Percentiles rank a stretch among this genome's conserved stretches.
These are phyloP conservation scores for Paecilomyces sp. DNA, from an alignment of 2,329 filamentous ascomycete genomes.

Conservation along the genomic window DNA sequence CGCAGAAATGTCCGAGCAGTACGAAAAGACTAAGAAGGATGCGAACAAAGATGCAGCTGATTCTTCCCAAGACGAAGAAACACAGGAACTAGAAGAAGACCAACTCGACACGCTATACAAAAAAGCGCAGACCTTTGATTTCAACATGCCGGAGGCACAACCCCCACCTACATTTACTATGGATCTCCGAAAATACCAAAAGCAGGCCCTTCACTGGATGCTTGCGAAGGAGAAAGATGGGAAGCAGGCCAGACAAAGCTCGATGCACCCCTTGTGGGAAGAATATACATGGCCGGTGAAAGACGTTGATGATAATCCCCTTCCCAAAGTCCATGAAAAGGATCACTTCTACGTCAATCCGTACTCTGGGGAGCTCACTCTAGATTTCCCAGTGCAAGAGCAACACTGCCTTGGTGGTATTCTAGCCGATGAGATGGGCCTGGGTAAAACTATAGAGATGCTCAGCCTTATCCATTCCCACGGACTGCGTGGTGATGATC, in stretches of 20 bases:
- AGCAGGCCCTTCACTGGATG: conserved; percentile 96
- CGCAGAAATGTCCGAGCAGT: conserved; percentile 78
- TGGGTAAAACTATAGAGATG: conserved; percentile 99
- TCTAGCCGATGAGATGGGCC: conserved; percentile 90
- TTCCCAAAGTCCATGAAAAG: conserved; percentile 60
- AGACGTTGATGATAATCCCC: conserved; percentile 73
- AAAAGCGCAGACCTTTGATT: conserved; percentile 96
- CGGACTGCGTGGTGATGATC: conserved; percentile 46
- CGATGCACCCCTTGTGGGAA: conserved; percentile 97
- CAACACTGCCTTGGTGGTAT: conserved; percentile 92
- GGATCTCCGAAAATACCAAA: conserved; percentile 84
- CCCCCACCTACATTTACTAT: conserved; percentile 76
- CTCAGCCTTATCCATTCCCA: conserved; percentile 86
- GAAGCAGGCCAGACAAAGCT: conserved; percentile 61
- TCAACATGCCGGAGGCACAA: conserved; percentile 79
- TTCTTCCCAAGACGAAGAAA: conserved; percentile 66
- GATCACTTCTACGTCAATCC: conserved; percentile 89
- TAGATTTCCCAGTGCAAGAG: conserved; percentile 88
- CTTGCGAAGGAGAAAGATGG: conserved; percentile 82
- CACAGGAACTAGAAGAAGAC: conserved; percentile 86
- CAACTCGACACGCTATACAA: conserved; percentile 90
- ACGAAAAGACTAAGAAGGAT: conserved; percentile 53
- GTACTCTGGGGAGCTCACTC: conserved; percentile 86
- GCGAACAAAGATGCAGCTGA: conserved; percentile 34
- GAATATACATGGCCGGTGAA: conserved; percentile 85